Evolutionary conservation across 768 basidiomycete genomes (phyloP), one percentile per base, ranked within the genome.

Genomic region (Mycena epipterygia): DNA sequence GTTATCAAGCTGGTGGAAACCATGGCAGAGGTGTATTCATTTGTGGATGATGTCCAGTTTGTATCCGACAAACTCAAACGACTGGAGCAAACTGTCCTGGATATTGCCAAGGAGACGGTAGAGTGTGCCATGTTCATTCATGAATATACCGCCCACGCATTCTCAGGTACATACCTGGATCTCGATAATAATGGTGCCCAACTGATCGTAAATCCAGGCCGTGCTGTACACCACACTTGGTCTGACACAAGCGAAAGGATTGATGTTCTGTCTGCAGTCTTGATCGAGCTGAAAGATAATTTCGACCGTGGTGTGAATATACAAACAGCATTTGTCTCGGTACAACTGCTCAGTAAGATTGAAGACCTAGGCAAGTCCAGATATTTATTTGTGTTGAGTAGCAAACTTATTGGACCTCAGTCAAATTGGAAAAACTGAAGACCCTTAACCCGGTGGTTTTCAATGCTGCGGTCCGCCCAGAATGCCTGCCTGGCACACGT

Each of bases 101-200:
- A 71, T 0, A 72, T 83, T n/a, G 55, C 80, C 2, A 73, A 76
- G 14, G 81, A 83, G 56, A 83, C 81, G 1, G 72, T 81, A 1
- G 82, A 83, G 71, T 83, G 82, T 32, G 78, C 71, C 19, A 74
- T 83, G 62, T 83, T 83, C 61, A 70, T 83, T 52, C 79, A 76
- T 6, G 81, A 83, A 66, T 83, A 79, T 48, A 76, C 72, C 39
- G 77, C 79, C 0, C 68, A 76, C 55, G 81, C 81, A 12, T 83
- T 83, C 39, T 72, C 74, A 68, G 67, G 82, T 83, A 30, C 8
- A 55, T 37, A n/a, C 64, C 19, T n/a, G n/a, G n/a, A n/a, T n/a
- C 46, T 27, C 48, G 6, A 16, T 42, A n/a, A 58, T 14, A 2
- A 7, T 4, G 4, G 5, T 63, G 13, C 13, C 14, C 39, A 4